Conservation (phyloP, 805 yeast genomes). For the Debaryomyces prosopidis region DNA sequence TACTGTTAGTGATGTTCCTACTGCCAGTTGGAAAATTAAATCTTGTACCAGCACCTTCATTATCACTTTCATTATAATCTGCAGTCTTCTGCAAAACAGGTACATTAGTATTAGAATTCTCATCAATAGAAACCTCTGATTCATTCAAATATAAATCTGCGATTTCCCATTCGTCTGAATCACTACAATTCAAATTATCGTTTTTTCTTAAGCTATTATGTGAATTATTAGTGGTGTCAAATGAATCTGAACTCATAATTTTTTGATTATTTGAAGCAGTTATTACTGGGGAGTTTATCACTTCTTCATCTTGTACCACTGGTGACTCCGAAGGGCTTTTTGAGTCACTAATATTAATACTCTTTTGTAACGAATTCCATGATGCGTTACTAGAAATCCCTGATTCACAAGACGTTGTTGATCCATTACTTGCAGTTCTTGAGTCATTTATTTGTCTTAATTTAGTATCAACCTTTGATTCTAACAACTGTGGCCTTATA, state of each 20-base stretch:
- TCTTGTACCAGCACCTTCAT: constrained; percentile 34
- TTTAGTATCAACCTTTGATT: no score
- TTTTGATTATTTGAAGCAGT: not conserved
- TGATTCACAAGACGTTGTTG: constrained; percentile 2
- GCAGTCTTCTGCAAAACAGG: not conserved
- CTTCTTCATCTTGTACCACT: not conserved
- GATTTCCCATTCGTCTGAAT: not conserved
- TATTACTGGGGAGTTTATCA: not conserved
- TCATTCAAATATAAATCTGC: not conserved
- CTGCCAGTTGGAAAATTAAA: constrained; percentile 40
- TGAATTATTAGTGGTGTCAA: not conserved
- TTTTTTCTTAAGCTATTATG: not conserved
- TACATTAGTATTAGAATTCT: not conserved
- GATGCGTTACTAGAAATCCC: constrained; percentile 12
- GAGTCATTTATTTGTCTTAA: not conserved
- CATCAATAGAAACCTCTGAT: not conserved
- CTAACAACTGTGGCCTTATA: not conserved
- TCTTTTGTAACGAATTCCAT: constrained; percentile 31
- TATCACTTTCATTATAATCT: constrained; percentile 21
- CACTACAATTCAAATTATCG: not conserved
- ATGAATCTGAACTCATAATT: not conserved
- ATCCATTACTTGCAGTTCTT: constrained; percentile 3
- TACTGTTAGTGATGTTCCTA: constrained; percentile 34
- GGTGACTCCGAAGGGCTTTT: not conserved
- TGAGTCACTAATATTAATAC: constrained; percentile 17